Conservation (phyloP, 1,284 basidiomycete genomes). For the Cryptococcus sp. region DNA sequence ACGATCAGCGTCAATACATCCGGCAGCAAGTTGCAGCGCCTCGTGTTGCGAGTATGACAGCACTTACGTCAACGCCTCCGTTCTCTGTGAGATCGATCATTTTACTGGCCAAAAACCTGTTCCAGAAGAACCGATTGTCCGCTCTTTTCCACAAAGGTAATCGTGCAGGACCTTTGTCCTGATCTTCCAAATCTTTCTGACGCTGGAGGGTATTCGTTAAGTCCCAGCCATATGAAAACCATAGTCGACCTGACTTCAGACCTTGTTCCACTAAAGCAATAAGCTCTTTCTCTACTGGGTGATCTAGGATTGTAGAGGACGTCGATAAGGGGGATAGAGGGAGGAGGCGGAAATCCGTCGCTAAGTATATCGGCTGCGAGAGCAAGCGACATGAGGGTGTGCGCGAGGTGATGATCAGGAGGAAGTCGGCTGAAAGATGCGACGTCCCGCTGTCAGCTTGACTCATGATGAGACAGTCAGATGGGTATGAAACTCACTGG, state of each 20-base stretch:
- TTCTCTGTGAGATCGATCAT: slow-evolving; percentile 53
- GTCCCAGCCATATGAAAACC: slow-evolving; percentile 92
- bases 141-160: slow-evolving; percentile 58
- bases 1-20: neutral
- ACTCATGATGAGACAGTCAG: slow-evolving; percentile 75
- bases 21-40: neutral
- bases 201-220: slow-evolving; percentile 84
- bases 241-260: slow-evolving; percentile 73
- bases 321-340: slow-evolving; percentile 71
- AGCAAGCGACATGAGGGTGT: slow-evolving; percentile 77
- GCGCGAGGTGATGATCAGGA: slow-evolving; percentile 84
- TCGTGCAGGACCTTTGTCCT: slow-evolving; percentile 64
- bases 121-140: slow-evolving; percentile 99
- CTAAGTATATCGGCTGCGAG: slow-evolving; percentile 82
- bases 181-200: slow-evolving; percentile 65
- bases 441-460: slow-evolving; percentile 60
- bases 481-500: slow-evolving; percentile 73
- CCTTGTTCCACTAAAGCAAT: slow-evolving; percentile 84
- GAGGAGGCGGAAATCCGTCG: slow-evolving; percentile 88
- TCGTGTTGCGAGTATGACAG: neutral
- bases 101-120: slow-evolving; percentile 63
- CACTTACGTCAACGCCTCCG: slow-evolving; percentile 45
- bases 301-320: slow-evolving; percentile 60
- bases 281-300: slow-evolving; percentile 85
- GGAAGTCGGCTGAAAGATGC: slow-evolving; percentile 73